Evolutionary conservation across 1,284 basidiomycete genomes (phyloP).

Genomic region (Coriolopsis trogii): DNA sequence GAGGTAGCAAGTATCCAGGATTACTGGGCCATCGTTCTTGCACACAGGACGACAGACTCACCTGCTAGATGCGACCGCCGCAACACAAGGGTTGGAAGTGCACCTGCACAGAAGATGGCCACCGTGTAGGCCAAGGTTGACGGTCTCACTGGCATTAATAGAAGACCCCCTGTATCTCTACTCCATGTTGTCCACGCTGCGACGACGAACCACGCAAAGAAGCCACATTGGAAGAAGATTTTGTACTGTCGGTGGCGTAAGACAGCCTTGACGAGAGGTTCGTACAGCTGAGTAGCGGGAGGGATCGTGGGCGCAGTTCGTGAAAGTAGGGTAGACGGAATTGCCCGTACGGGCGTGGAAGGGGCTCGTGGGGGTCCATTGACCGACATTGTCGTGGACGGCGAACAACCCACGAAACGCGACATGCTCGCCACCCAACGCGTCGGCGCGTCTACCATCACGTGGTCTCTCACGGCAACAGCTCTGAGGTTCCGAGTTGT

Average conservation of each 20-base stretch:
- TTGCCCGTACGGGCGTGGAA: conserved; percentile 34
- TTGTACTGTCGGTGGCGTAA: conserved; percentile 55
- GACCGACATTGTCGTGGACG: conserved; percentile 18
- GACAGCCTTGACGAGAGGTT: conserved; percentile 59
- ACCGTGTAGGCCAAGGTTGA: conserved; percentile 36
- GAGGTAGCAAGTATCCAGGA: neutral
- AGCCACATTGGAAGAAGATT: conserved; percentile 53
- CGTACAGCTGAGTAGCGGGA: conserved; percentile 52
- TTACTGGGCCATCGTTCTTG: neutral
- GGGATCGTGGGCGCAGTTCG: conserved; percentile 51
- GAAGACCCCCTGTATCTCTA: conserved; percentile 34
- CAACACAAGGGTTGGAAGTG: conserved; percentile 54
- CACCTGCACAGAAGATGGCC: conserved; percentile 40
- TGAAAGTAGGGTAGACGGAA: conserved; percentile 41
- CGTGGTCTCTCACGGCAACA: conserved; percentile 9
- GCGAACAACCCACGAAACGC: conserved; percentile 13
- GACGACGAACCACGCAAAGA: conserved; percentile 49
- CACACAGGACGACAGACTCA: conserved; percentile 35
- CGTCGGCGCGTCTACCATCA: conserved; percentile 18
- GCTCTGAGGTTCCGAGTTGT: no score
- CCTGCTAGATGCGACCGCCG: conserved; percentile 58
- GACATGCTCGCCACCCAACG: conserved; percentile 10
- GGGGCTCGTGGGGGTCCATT: conserved; percentile 7
- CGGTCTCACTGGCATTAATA: conserved; percentile 44
- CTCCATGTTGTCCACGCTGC: conserved; percentile 41